A percentile compares a stretch with the other conserved stretches of the same genome.
Conservation (phyloP, 805 yeast genomes). For the Candida manassasensis region DNA sequence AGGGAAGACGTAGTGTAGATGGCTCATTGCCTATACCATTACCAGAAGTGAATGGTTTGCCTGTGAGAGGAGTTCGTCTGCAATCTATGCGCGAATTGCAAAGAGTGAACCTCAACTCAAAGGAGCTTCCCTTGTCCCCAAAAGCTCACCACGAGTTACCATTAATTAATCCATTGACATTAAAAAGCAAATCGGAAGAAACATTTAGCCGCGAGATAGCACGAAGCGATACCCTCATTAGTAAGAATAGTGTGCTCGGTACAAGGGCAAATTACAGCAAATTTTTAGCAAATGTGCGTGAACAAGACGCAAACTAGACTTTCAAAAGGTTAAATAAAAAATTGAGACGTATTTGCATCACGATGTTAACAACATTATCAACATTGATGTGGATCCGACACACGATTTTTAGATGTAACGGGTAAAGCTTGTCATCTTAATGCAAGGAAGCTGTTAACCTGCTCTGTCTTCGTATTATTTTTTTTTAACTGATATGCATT, state of each 20-base stretch:
- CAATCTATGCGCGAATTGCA: conserved; percentile 2
- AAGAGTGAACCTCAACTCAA: conserved; percentile 5
- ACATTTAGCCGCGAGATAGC: conserved; percentile 6
- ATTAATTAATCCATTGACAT: conserved; percentile 18
- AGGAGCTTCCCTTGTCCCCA: conserved; percentile 18
- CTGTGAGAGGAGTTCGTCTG: not conserved
- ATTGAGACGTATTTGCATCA: too few species aligned
- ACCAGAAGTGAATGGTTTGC: not conserved
- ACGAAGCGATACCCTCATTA: conserved; percentile 26
- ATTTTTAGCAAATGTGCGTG: conserved; percentile 29
- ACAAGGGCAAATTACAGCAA: conserved; percentile 35
- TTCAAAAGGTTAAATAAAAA: too few species aligned
- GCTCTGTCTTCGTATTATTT: too few species aligned
- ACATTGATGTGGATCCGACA: too few species aligned
- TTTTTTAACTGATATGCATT: too few species aligned
- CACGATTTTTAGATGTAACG: too few species aligned
- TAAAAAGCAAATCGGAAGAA: not conserved
- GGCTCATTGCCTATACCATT: conserved; percentile 4
- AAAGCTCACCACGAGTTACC: conserved; percentile 28
- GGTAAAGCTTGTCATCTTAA: too few species aligned
- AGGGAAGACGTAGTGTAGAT: not conserved
- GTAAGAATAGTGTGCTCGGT: conserved; percentile 34
- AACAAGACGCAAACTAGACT: not conserved
- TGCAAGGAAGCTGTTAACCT: too few species aligned
- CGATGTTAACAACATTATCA: too few species aligned